Evolutionary conservation across 176 grass and related monocot genomes (phyloP), one percentile per base, ranked within the genome.

Genomic region (Ensete ventricosum): DNA sequence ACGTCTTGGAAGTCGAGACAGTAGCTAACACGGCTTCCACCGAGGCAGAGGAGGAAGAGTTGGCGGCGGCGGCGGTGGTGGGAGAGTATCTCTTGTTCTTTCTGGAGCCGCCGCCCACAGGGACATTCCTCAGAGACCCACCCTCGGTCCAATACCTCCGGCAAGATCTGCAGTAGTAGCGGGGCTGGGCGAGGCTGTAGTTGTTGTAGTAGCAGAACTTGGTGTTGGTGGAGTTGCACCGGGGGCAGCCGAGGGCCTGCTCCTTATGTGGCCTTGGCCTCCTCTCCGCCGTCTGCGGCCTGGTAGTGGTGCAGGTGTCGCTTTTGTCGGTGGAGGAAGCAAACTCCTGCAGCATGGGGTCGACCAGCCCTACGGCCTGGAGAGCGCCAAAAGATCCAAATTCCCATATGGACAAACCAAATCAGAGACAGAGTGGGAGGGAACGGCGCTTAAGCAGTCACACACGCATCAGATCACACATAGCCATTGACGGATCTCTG

Each of bases 171-270:
- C 89, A 96, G 83, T 92, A 96, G 87, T 96, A 96, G 54, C 93
- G 86, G 52, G 93, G 93, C 81, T 96, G 93, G 66, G 86, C 86
- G 67, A 92, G 93, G 87, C 89, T 92, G 87, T 96, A 96, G 85
- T 96, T 96, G 76, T 96, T 96, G 81, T 96, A 96, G 79, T 96
- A 96, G 84, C 93, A 96, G 81, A 96, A 96, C 77, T 96, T 96
- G 64, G 93, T 96, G 83, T 96, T 96, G 63, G 87, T 92, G 51
- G 93, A 96, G 76, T 92, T 91, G 87, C 93, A 96, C 89, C 93
- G 73, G 50, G 93, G 93, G 66, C 93, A 96, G 83, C 92, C 90
- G 58, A 92, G 74, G 69, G 93, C 89, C 82, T 96, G 89, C 85
- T 92, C 93, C 81, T 91, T 91, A 76, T 88, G 87, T 53, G 89